Conservation (phyloP, 495 filamentous ascomycete genomes). For the Penicillium argentinense region DNA sequence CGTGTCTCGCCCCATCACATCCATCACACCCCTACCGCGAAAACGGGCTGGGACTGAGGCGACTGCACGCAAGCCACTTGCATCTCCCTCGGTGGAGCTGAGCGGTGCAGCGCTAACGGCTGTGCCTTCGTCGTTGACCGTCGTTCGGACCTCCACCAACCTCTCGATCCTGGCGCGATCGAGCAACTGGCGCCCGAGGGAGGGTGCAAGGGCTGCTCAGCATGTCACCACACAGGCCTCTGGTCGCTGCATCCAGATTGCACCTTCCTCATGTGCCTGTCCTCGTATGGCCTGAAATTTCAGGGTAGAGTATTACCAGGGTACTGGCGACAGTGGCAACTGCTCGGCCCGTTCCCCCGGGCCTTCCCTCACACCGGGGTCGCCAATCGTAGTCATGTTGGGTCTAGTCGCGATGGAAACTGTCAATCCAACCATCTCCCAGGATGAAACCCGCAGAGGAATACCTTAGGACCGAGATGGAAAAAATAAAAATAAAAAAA, state of each 20-base stretch:
- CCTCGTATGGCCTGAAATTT: too few species aligned
- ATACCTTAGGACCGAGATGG: not conserved
- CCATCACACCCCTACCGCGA: not conserved
- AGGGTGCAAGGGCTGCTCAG: too few species aligned
- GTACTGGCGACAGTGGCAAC: conserved; percentile 18
- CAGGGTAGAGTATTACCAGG: too few species aligned
- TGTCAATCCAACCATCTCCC: not conserved
- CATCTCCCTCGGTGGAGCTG: not conserved
- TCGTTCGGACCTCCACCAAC: not conserved
- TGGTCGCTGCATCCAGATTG: too few species aligned
- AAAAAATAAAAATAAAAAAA: conserved; percentile 2
- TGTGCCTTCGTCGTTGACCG: conserved; percentile 6
- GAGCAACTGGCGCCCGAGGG: conserved; percentile 1
- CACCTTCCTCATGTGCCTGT: too few species aligned
- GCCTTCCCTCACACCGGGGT: conserved; percentile 17
- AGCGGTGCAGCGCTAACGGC: conserved; percentile 2
- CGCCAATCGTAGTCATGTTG: conserved; percentile 13
- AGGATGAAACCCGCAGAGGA: not conserved
- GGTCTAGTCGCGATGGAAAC: not conserved
- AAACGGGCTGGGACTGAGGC: conserved; percentile 1
- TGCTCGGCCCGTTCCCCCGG: conserved; percentile 31
- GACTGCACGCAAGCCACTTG: not conserved
- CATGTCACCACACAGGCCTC: not conserved
- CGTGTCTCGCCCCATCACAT: not conserved
- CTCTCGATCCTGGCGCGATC: not conserved